Conservation (phyloP, 306 rosid species). For the Dalbergia cochinchinensis region DNA sequence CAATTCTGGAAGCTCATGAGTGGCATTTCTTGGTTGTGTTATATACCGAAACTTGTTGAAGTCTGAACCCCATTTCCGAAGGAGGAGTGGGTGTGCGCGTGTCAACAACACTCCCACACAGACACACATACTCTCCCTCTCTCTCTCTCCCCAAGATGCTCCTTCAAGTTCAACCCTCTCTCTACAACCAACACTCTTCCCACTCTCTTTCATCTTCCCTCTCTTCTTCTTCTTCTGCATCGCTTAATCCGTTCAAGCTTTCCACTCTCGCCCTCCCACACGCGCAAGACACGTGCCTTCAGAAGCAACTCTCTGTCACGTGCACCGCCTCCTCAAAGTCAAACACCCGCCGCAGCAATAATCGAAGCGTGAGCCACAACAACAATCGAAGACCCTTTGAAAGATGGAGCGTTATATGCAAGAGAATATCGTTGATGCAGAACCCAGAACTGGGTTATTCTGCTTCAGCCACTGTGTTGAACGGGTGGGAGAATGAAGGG, state of each 20-base stretch:
- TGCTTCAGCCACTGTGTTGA: constrained; percentile 66
- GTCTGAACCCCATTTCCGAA: no score
- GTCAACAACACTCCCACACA: no score
- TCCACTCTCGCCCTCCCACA: constrained; percentile 40
- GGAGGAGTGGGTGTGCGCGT: no score
- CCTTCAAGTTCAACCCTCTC: constrained; percentile 46
- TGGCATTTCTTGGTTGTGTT: no score
- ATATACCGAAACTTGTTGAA: no score
- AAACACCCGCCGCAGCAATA: background rate
- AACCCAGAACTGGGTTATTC: constrained; percentile 62
- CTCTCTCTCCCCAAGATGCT: constrained; percentile 47
- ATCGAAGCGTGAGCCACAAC: constrained; percentile 70
- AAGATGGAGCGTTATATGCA: constrained; percentile 74
- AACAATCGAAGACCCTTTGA: constrained; percentile 69
- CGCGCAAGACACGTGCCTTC: constrained; percentile 24
- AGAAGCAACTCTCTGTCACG: constrained; percentile 43
- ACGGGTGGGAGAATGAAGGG: constrained; percentile 90
- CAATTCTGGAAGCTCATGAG: no score
- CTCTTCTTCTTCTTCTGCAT: constrained; percentile 39
- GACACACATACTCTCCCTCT: no score
- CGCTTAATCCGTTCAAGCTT: constrained; percentile 23
- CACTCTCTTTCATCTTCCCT: constrained; percentile 61
- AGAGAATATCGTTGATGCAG: constrained; percentile 64
- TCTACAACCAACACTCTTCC: constrained; percentile 51
- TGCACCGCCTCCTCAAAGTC: constrained; percentile 77